phyloP scores from a whole-genome alignment of 192 early-diverging fungal genomes.

The Cladochytrium replicatum region DNA sequence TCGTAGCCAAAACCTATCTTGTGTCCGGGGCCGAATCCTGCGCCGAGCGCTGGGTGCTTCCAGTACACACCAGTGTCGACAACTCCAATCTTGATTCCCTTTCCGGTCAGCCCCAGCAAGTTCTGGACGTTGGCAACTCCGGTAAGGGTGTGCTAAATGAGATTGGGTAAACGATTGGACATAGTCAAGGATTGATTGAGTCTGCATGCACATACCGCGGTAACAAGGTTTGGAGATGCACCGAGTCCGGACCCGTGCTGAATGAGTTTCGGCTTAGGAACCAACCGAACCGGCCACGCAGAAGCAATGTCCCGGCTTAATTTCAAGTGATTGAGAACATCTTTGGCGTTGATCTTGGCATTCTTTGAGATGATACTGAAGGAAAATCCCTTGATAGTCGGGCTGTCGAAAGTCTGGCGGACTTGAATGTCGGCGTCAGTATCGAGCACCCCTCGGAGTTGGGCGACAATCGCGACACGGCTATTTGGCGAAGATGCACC shows the following conservation, averaged over 20 bases:
- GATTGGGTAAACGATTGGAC: too few relatives aligned
- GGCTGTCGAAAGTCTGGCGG: not conserved
- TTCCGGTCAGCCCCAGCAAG: constrained; percentile 23
- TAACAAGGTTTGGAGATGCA: not conserved
- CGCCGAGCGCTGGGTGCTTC: constrained; percentile 41
- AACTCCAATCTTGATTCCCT: constrained; percentile 39
- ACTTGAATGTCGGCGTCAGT: too few relatives aligned
- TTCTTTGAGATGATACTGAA: not conserved
- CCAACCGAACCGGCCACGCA: constrained; percentile 5
- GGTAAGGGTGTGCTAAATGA: constrained; percentile 23
- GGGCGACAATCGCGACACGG: not conserved
- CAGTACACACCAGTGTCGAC: constrained; percentile 44
- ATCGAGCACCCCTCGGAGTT: too few relatives aligned
- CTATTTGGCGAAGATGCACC: too few relatives aligned
- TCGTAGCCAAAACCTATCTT: constrained; percentile 29
- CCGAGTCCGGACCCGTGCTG: not conserved
- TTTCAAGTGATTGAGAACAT: constrained; percentile 1
- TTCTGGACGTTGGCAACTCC: constrained; percentile 24
- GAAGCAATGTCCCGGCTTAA: not conserved
- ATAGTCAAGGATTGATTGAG: too few relatives aligned
- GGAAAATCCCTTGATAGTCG: constrained; percentile 5
- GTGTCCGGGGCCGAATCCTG: constrained; percentile 26
- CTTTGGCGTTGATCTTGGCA: not conserved
- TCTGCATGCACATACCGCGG: too few relatives aligned
- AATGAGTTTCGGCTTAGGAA: constrained; percentile 5